Evolutionary conservation across 2,329 filamentous ascomycete genomes (phyloP).

Genomic region (Phaeosphaeriaceae sp.): DNA sequence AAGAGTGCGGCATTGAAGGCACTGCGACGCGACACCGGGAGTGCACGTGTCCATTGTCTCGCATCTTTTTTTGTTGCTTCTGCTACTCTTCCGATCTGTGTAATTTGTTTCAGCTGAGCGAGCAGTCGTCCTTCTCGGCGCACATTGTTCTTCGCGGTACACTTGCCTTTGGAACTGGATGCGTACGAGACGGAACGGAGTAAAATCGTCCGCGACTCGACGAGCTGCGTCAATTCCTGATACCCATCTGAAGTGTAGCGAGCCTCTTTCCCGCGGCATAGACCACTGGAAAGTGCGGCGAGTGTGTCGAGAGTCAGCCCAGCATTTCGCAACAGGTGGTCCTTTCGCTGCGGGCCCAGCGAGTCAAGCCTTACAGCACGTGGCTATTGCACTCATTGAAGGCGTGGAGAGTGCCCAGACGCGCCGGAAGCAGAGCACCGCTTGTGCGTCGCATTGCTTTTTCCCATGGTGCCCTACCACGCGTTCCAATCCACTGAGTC

Average conservation of each 20-base stretch:
- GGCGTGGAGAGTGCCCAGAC: background rate
- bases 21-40: constrained; percentile 13
- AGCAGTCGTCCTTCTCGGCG: background rate
- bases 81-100: constrained; percentile 11
- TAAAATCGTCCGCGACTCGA: background rate
- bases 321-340: background rate
- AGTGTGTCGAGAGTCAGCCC: background rate
- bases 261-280: background rate
- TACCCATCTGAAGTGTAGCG: background rate
- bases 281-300: background rate
- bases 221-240: background rate
- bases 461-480: constrained; percentile 1
- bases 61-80: constrained; percentile 13
- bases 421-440: background rate
- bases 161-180: background rate
- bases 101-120: constrained; percentile 17
- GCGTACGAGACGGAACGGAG: constrained; percentile 1
- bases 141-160: constrained; percentile 3
- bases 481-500: background rate
- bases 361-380: background rate
- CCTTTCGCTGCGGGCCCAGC: background rate
- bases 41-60: constrained; percentile 17
- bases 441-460: background rate
- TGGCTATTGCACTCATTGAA: background rate
- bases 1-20: constrained; percentile 15